These are phyloP conservation scores for Cadophora sp. DNA, from an alignment of 2,329 filamentous ascomycete genomes.

Conservation along the genomic window DNA sequence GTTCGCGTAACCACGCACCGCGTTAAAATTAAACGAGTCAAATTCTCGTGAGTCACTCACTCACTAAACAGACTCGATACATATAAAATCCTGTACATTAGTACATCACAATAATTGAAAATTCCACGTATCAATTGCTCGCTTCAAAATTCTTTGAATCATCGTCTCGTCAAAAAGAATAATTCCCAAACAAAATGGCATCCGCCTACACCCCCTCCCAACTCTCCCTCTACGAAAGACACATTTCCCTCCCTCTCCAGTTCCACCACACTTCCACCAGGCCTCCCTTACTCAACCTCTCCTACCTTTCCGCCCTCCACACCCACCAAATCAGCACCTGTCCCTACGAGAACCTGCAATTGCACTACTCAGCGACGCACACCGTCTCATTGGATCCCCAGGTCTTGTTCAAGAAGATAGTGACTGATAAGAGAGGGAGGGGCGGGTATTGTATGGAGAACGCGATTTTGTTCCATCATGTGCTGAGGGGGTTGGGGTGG, in stretches of 20 bases:
- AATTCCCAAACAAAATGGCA: too few species aligned
- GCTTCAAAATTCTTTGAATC: too few species aligned
- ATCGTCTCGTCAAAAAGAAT: too few species aligned
- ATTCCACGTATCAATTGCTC: too few species aligned
- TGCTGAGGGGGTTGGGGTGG: conserved; percentile 59
- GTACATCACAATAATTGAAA: too few species aligned
- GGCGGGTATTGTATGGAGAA: conserved; percentile 69
- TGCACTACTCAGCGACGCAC: conserved; percentile 38
- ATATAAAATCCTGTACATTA: too few species aligned
- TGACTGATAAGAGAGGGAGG: conserved; percentile 42
- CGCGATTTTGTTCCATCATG: conserved; percentile 59
- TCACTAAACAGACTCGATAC: too few species aligned
- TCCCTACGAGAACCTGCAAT: conserved; percentile 40
- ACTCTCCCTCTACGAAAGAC: conserved; percentile 34
- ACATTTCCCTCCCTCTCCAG: conserved; percentile 34
- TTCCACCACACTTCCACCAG: conserved; percentile 22
- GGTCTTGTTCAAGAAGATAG: conserved; percentile 39
- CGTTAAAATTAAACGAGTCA: too few species aligned
- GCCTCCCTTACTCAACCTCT: conserved; percentile 29
- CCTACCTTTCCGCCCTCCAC: conserved; percentile 37
- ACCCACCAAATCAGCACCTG: conserved; percentile 35
- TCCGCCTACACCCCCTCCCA: conserved; percentile 35
- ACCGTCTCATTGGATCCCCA: conserved; percentile 36
- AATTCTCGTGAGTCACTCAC: too few species aligned
- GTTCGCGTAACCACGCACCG: neutral